Conservation (phyloP, 345 rosid genomes). For the Gossypium thurberi region DNA sequence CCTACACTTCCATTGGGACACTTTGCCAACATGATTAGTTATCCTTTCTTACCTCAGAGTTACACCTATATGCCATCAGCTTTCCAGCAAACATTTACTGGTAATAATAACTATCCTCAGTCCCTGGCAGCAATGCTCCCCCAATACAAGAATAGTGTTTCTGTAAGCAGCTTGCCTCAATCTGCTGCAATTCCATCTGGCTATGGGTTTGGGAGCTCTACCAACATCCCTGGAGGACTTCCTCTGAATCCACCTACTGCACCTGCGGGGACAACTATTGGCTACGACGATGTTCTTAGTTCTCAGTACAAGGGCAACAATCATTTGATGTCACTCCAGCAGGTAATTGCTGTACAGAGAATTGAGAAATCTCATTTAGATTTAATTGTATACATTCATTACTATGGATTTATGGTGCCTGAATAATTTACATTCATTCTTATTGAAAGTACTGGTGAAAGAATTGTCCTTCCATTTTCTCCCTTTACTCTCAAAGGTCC, state of each 20-base stretch:
- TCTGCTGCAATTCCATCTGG: constrained; percentile 77
- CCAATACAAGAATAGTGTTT: constrained; percentile 74
- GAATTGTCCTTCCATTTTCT: background rate
- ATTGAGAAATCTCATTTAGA: background rate
- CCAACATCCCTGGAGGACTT: constrained; percentile 62
- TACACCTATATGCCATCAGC: constrained; percentile 89
- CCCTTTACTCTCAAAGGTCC: background rate
- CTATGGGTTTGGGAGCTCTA: constrained; percentile 78
- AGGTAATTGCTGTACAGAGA: constrained; percentile 30
- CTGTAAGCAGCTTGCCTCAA: constrained; percentile 80
- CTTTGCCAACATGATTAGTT: constrained; percentile 80
- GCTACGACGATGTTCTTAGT: constrained; percentile 67
- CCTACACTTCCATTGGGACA: constrained; percentile 78
- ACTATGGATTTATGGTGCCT: background rate
- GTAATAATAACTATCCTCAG: constrained; percentile 77
- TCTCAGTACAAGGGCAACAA: constrained; percentile 83
- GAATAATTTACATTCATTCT: background rate
- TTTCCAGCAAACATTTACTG: constrained; percentile 78
- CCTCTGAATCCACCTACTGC: constrained; percentile 60
- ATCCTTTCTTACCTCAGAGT: constrained; percentile 88
- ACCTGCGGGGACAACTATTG: constrained; percentile 52
- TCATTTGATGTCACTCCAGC: constrained; percentile 74
- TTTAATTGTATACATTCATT: background rate
- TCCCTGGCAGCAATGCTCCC: constrained; percentile 81
- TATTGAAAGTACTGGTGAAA: background rate